Evolutionary conservation across 176 grass and related monocot species (phyloP).

Genomic region (Oryza glaberrima): DNA sequence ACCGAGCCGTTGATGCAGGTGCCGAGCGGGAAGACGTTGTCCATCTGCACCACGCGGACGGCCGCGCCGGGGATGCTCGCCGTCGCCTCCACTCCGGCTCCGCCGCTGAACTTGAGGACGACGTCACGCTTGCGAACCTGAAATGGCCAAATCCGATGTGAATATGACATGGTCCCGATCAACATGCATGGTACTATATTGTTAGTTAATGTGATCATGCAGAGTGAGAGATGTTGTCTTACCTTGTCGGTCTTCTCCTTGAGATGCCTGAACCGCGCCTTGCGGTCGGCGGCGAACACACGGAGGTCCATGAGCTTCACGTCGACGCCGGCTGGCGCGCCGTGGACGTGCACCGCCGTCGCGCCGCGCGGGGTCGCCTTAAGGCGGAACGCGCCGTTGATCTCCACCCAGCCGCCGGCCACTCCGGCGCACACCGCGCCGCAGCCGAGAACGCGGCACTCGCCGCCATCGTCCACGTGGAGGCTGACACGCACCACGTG

Average conservation of each 20-base stretch:
- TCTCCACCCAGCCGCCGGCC: conserved; percentile 35
- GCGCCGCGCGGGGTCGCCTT: background rate
- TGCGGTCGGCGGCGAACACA: too few species aligned
- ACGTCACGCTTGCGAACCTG: conserved; percentile 58
- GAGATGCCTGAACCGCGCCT: too few species aligned
- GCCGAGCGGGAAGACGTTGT: background rate
- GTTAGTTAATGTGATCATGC: too few species aligned
- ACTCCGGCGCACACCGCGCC: background rate
- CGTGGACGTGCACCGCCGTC: conserved; percentile 35
- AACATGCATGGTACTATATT: too few species aligned
- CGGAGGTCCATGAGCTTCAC: too few species aligned
- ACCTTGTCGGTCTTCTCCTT: too few species aligned
- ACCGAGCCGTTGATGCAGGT: background rate
- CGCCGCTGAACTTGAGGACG: conserved; percentile 16
- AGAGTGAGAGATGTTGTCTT: too few species aligned
- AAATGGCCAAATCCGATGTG: background rate
- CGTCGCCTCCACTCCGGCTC: background rate
- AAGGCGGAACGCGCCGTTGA: conserved; percentile 51
- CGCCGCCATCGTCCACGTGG: too few species aligned
- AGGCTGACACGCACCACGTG: too few species aligned
- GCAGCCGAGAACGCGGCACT: too few species aligned
- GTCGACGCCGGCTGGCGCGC: background rate
- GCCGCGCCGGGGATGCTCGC: background rate
- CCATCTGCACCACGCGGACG: background rate
- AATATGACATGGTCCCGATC: too few species aligned